Conservation (phyloP, 495 filamentous ascomycete species). For the Melanomma pulvis-pyrius region DNA sequence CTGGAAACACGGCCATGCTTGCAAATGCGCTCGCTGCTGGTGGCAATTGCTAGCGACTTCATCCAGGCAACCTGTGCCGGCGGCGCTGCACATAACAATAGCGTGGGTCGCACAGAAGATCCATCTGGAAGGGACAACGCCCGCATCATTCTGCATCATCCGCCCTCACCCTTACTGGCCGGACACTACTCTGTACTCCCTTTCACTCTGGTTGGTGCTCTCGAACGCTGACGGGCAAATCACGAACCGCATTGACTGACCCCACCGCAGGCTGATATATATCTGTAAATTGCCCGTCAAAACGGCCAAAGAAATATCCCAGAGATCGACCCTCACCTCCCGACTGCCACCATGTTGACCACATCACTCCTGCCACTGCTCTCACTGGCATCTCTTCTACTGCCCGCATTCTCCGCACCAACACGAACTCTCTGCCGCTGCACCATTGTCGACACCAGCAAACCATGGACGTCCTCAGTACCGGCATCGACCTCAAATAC, state of each 20-base stretch:
- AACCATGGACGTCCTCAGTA: background rate
- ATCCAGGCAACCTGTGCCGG: background rate
- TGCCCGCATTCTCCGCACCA: conserved; percentile 5
- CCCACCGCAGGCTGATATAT: background rate
- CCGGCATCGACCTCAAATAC: background rate
- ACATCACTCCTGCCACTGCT: background rate
- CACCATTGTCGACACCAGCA: conserved; percentile 6
- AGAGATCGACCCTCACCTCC: background rate
- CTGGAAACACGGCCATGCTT: background rate
- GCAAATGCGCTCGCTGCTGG: background rate
- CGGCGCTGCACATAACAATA: background rate
- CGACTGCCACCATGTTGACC: conserved; percentile 3
- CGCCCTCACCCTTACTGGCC: background rate
- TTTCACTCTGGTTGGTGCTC: background rate
- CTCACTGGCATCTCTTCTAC: background rate
- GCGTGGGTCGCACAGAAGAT: background rate
- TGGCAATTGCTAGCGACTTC: background rate
- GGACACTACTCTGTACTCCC: background rate
- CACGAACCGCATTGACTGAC: background rate
- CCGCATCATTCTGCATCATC: background rate
- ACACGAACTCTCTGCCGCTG: conserved; percentile 20
- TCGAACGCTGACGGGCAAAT: background rate
- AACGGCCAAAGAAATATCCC: background rate
- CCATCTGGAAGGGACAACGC: background rate
- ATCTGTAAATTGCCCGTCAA: background rate